A percentile compares a stretch with the other conserved stretches of the same genome.
Evolutionary conservation across 768 basidiomycete genomes (phyloP).

Genomic region (Baorangia bicolor): DNA sequence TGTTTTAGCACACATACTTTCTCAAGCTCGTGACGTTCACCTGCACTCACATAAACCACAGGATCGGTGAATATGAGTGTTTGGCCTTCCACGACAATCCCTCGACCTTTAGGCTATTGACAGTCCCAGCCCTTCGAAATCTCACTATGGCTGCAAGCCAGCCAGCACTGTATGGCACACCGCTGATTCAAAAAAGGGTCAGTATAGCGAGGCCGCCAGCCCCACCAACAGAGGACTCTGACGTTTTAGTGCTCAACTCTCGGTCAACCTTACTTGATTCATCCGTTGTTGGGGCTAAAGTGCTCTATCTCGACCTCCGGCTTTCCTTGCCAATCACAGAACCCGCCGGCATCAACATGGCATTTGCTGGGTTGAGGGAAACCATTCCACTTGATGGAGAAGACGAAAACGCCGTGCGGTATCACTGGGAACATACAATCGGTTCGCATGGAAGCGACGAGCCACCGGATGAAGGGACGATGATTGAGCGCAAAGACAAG

Average conservation of each 20-base stretch:
- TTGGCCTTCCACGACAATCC: background rate
- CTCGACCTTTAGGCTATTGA: background rate
- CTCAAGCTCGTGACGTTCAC: background rate
- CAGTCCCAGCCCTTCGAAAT: background rate
- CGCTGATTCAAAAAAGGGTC: slow-evolving; percentile 6
- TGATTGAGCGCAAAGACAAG: slow-evolving; percentile 1
- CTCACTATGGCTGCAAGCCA: background rate
- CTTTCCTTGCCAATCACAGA: slow-evolving; percentile 1
- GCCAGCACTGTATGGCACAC: slow-evolving; percentile 9
- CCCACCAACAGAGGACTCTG: slow-evolving; percentile 17
- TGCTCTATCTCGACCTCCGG: slow-evolving; percentile 22
- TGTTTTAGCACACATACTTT: background rate
- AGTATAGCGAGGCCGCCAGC: slow-evolving; percentile 14
- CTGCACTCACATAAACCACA: background rate
- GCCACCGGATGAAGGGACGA: slow-evolving; percentile 14
- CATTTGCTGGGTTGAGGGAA: slow-evolving; percentile 15
- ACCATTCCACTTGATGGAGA: slow-evolving; percentile 1
- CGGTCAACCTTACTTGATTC: slow-evolving; percentile 11
- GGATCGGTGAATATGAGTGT: background rate
- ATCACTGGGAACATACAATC: slow-evolving; percentile 17
- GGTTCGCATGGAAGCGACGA: slow-evolving; percentile 15
- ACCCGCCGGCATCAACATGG: slow-evolving; percentile 6
- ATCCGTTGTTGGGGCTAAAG: background rate
- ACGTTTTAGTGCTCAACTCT: slow-evolving; percentile 20
- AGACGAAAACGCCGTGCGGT: slow-evolving; percentile 1